phyloP scores from a whole-genome alignment of 108 stramenopile species.

The Thalassiosira profunda region DNA sequence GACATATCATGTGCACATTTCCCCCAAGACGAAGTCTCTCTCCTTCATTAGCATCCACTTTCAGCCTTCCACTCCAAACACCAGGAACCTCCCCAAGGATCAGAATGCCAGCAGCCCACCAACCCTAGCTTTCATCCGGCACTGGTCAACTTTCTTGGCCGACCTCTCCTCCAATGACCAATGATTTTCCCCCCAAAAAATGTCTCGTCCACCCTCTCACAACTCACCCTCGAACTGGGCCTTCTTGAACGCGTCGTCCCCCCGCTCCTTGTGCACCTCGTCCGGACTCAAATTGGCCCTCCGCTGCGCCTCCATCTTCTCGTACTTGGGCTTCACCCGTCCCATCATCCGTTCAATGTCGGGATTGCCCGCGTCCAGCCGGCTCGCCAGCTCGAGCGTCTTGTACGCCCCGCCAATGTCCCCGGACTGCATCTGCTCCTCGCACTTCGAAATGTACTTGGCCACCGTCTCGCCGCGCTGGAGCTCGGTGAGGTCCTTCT shows the following conservation, averaged over 20 bases:
- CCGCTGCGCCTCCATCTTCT: constrained; percentile 88
- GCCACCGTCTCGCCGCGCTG: constrained; percentile 93
- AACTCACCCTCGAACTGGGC: constrained; percentile 51
- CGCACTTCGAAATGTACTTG: constrained; percentile 80
- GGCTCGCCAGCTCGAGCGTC: constrained; percentile 89
- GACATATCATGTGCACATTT: too few species aligned
- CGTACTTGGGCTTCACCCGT: constrained; percentile 92
- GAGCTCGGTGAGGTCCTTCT: constrained; percentile 89
- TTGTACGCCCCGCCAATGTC: constrained; percentile 93
- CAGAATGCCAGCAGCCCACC: background rate
- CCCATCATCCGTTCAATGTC: constrained; percentile 88
- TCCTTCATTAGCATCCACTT: too few species aligned
- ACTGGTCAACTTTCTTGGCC: too few species aligned
- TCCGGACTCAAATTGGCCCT: constrained; percentile 77
- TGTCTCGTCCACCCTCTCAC: background rate
- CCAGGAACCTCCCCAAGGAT: background rate
- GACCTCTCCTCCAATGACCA: background rate
- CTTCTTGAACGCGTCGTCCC: constrained; percentile 94
- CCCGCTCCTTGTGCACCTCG: constrained; percentile 96
- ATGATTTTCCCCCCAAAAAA: constrained; percentile 5
- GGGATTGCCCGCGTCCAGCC: constrained; percentile 95
- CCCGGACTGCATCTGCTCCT: constrained; percentile 88
- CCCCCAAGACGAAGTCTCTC: too few species aligned
- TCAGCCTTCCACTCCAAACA: too few species aligned
- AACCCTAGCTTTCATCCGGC: background rate